Conservation (phyloP, 495 filamentous ascomycete species). For the Neurospora sp. region DNA sequence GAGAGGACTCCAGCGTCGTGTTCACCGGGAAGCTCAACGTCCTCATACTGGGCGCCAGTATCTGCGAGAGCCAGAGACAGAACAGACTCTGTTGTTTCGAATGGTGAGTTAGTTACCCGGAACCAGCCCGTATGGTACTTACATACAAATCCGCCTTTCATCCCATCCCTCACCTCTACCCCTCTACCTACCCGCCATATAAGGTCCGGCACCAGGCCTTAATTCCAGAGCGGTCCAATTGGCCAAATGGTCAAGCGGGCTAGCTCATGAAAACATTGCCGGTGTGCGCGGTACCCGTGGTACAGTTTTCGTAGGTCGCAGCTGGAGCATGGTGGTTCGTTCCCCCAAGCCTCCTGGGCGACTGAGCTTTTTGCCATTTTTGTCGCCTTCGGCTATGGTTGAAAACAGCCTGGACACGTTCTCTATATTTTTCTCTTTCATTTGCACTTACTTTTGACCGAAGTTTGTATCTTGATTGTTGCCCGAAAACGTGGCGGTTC, state of each 20-base stretch:
- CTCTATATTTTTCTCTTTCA: neutral
- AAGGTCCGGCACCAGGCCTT: neutral
- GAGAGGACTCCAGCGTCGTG: conserved; percentile 20
- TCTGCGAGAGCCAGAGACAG: conserved; percentile 35
- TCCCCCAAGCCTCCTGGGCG: neutral
- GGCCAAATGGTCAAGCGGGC: neutral
- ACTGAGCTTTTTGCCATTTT: neutral
- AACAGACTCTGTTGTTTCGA: conserved; percentile 44
- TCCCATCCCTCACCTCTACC: neutral
- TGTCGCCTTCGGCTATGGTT: neutral
- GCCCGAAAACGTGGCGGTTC: neutral
- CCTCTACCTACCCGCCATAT: neutral
- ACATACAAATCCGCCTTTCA: neutral
- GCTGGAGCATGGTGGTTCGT: neutral
- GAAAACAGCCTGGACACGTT: neutral
- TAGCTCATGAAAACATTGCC: neutral
- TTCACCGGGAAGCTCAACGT: conserved; percentile 54
- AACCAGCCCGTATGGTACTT: neutral
- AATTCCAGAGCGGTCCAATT: neutral
- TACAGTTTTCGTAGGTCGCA: neutral
- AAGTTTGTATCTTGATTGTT: neutral
- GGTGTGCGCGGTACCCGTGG: neutral
- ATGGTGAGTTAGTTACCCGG: conserved; percentile 33
- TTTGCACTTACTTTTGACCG: neutral
- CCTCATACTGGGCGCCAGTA: conserved; percentile 43